Evolutionary conservation across 2,329 filamentous ascomycete genomes (phyloP).

Genomic region (Thermothelomyces thermophilus): DNA sequence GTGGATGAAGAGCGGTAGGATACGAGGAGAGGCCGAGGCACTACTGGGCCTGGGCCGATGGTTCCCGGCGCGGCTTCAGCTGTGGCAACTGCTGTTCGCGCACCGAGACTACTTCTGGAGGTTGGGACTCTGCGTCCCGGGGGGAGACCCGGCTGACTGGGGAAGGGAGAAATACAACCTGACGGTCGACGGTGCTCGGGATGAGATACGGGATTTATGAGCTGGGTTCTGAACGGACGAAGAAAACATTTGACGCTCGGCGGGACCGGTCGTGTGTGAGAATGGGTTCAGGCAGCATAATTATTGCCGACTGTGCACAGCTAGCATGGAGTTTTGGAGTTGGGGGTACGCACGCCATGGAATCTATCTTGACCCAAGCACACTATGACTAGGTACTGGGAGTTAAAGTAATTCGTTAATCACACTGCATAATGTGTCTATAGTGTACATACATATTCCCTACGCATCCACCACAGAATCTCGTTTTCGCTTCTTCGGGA

Average conservation of each 20-base stretch:
- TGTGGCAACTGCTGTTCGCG: conserved; percentile 91
- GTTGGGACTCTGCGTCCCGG: conserved; percentile 80
- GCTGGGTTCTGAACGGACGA: too few species aligned
- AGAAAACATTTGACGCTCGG: not conserved
- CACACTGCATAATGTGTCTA: too few species aligned
- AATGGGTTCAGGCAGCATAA: too few species aligned
- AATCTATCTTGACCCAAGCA: too few species aligned
- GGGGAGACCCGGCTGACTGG: conserved; percentile 66
- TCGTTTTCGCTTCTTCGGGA: too few species aligned
- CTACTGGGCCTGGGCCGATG: conserved; percentile 45
- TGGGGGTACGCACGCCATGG: too few species aligned
- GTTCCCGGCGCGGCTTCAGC: conserved; percentile 56
- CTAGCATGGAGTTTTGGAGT: too few species aligned
- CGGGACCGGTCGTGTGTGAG: not conserved
- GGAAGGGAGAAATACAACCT: conserved; percentile 44
- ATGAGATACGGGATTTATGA: conserved; percentile 12
- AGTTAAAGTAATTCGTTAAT: too few species aligned
- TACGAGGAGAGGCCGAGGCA: conserved; percentile 21
- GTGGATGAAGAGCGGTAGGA: conserved; percentile 4
- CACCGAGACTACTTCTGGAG: conserved; percentile 97
- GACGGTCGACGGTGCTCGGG: conserved; percentile 29
- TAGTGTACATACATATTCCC: too few species aligned
- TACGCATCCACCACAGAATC: too few species aligned
- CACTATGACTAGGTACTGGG: too few species aligned
- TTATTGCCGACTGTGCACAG: too few species aligned